Evolutionary conservation across 768 basidiomycete species (phyloP), one percentile per base, ranked within the genome.

Genomic region (Termitomyces heimii): DNA sequence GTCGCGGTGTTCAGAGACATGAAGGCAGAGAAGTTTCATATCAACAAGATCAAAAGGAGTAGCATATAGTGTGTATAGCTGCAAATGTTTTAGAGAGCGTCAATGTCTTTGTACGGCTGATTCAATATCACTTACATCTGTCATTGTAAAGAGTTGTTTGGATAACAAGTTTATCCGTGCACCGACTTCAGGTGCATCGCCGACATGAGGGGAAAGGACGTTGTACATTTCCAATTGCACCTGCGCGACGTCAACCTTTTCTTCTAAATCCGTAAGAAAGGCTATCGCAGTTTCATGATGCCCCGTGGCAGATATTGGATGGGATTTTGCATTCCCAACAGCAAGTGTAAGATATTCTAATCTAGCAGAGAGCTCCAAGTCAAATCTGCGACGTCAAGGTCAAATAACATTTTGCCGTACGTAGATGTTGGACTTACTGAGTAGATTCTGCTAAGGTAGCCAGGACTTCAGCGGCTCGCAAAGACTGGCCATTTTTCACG

Each of bases 191-290:
- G 77, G 81, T 13, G 81, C 80, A 58, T 88, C 82, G 58, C 79
- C 74, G 29, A 82, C 72, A 59, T 84, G 86, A 18, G 86, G 83
- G 7, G 76, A 67, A 16, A 93, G 77, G 12, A 77, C 74, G 61
- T 89, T 82, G 65, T 85, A 90, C 47, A 97, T 81, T 70, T 98
- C 96, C n/a, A 95, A 75, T 67, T 99, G 97, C 9, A 98, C 93
- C 72, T 96, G 90, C 6, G 94, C 92, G 26, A 99, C 97, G 44
- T 99, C 97, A 13, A 98, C 81, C 68, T 94, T 94, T 71, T 99
- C 97, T 75, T 98, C 95, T 20, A 97, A 77, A 63, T 92, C 89
- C 0, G 89, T 92, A n/a, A 96, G 80, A 77, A 98, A 97, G 50
- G 92, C 88, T 50, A 98, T 92, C n/a, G 92, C 92, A 31, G 87